These are phyloP conservation scores for Hygrocybe coccinea DNA, from an alignment of 768 basidiomycete genomes.

Conservation along the genomic window DNA sequence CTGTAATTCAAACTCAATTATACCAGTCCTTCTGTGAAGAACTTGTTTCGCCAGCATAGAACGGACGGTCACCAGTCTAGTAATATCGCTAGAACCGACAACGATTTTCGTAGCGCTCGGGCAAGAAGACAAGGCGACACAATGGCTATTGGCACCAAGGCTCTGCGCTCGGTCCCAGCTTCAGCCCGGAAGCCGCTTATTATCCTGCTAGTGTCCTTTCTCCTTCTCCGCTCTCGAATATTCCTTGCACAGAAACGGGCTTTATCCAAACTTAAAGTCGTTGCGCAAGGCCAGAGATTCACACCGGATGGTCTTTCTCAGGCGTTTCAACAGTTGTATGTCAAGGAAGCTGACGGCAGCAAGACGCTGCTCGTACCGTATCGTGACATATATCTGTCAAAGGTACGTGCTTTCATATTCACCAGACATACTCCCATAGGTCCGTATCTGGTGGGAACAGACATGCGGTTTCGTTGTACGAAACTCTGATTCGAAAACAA, in stretches of 20 bases:
- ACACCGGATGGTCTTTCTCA: slow-evolving; percentile 40
- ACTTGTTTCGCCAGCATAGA: no score
- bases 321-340: slow-evolving; percentile 60
- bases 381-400: slow-evolving; percentile 50
- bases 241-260: slow-evolving; percentile 31
- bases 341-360: slow-evolving; percentile 51
- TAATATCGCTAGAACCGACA: no score
- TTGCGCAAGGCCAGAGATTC: slow-evolving; percentile 25
- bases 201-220: slow-evolving; percentile 33
- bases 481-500: no score
- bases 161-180: not conserved
- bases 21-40: no score
- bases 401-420: slow-evolving; percentile 52
- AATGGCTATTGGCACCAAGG: slow-evolving; percentile 2
- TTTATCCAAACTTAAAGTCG: slow-evolving; percentile 25
- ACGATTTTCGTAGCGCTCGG: not conserved
- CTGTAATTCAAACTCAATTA: no score
- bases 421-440: no score
- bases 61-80: no score
- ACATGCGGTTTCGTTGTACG: no score
- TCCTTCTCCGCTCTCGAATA: slow-evolving; percentile 50
- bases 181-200: not conserved
- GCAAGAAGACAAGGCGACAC: not conserved
- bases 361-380: slow-evolving; percentile 67
- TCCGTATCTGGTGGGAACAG: no score